Evolutionary conservation across 2,329 filamentous ascomycete species (phyloP), one percentile per base, ranked within the genome.

Genomic region (Aphanocladium album): DNA sequence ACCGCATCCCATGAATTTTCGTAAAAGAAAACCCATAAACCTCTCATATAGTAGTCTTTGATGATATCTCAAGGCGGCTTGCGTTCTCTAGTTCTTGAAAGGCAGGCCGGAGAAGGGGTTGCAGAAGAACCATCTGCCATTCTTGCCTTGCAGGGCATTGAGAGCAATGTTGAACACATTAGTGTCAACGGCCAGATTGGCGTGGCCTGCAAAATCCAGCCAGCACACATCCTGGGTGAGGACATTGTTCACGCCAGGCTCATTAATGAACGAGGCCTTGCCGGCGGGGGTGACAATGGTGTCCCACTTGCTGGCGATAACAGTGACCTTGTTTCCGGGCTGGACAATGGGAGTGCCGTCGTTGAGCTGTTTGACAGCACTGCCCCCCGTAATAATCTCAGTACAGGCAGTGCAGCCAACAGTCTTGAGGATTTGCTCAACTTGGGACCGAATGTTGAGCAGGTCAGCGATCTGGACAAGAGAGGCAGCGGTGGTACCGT

Each of bases 401-500:
- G 60, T 58, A 56, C 64, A 65, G 6, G 57, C 62, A 12, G 49
- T 25, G 59, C 64, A 65, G 19, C 64, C 64, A 2, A 65, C 30
- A 5, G 53, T 49, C 25, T 59, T 49, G 43, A 65, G 57, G 7
- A 60, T 41, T 6, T 43, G 6, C 3, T 45, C 17, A 5, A 53
- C 59, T 19, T 60, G 46, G 12, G 27, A 1, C 4, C 35, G 30
- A 5, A 55, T 37, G 7, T 35, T 14, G 2, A 60, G 45, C 19
- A 49, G 5, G 2, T 63, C 16, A 4, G 61, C 63, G 3, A 66
- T 27, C 2, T 30, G 59, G 16, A 56, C 49, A 6, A 66, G 52
- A 2, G 49, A 54, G 4, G 39, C 46, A 16, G 64, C 33, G 16
- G 56, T 55, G 37, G 64, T 68, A 19, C 67, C 67, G 45, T 68